Conservation (phyloP, 2,329 filamentous ascomycete species). For the Colletotrichum theobromicola region DNA sequence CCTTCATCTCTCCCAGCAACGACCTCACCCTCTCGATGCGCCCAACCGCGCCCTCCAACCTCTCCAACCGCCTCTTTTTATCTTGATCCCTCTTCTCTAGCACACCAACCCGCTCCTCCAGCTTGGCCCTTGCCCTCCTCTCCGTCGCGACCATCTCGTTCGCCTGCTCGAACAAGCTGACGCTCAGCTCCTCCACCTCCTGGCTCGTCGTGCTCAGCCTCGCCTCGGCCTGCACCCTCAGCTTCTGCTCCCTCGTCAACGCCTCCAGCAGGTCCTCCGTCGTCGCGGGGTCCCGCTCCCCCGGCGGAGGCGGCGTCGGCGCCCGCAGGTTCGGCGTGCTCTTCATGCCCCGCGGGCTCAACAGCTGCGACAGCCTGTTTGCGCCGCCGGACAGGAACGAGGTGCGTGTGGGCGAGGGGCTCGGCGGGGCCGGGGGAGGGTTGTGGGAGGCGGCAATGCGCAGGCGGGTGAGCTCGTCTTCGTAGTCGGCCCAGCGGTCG, state of each 20-base stretch:
- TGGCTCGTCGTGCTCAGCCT: constrained; percentile 68
- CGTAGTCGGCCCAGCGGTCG: constrained; percentile 77
- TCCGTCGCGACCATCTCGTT: constrained; percentile 88
- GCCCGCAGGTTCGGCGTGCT: constrained; percentile 44
- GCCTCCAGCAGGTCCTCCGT: constrained; percentile 64
- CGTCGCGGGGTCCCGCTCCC: constrained; percentile 30
- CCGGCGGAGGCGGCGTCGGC: constrained; percentile 24
- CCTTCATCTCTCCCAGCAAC: constrained; percentile 51
- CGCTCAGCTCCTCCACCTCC: constrained; percentile 81
- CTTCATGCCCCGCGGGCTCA: constrained; percentile 46
- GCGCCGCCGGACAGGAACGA: constrained; percentile 53
- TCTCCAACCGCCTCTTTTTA: constrained; percentile 71
- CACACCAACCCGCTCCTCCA: constrained; percentile 73
- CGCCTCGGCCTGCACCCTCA: constrained; percentile 73
- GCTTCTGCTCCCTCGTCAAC: constrained; percentile 68
- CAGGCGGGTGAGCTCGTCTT: constrained; percentile 73
- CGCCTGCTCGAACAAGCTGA: constrained; percentile 78
- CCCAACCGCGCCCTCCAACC: constrained; percentile 72
- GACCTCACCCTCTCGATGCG: constrained; percentile 74
- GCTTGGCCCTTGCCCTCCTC: constrained; percentile 69
- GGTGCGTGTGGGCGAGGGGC: constrained; percentile 37
- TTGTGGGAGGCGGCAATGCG: constrained; percentile 37
- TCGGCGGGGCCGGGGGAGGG: constrained; percentile 27
- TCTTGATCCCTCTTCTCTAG: constrained; percentile 74
- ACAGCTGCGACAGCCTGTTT: constrained; percentile 48